phyloP scores from a whole-genome alignment of 2,329 filamentous ascomycete species.

The Ampelomyces quisqualis region DNA sequence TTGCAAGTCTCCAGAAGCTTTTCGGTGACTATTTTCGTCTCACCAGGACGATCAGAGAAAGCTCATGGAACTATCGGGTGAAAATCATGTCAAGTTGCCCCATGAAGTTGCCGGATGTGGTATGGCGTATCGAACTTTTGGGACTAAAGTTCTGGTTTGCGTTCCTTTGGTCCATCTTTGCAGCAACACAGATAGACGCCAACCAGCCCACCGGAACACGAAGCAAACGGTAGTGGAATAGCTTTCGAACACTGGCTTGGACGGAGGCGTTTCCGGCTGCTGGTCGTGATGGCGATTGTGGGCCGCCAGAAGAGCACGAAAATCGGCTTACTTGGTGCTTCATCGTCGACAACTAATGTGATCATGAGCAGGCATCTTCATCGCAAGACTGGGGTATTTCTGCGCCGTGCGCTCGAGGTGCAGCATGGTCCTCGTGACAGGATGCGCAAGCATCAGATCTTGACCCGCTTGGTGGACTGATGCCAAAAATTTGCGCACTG shows the following conservation, averaged over 20 bases:
- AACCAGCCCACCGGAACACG: no score
- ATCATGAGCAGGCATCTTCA: constrained; percentile 29
- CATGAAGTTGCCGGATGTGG: background rate
- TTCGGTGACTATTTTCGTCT: constrained; percentile 6
- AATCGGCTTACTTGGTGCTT: background rate
- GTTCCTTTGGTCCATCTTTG: no score
- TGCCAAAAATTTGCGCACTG: background rate
- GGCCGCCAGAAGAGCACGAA: no score
- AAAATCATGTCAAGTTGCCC: background rate
- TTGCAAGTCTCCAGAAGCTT: constrained; percentile 1
- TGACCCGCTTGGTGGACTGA: constrained; percentile 1
- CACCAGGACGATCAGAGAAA: background rate
- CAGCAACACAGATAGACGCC: no score
- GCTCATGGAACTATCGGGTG: background rate
- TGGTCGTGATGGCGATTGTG: no score
- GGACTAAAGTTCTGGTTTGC: no score
- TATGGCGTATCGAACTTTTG: background rate
- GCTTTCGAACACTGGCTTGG: no score
- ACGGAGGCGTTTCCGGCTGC: no score
- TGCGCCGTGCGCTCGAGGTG: constrained; percentile 9
- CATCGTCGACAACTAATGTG: constrained; percentile 6
- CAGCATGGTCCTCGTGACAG: constrained; percentile 4
- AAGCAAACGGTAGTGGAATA: no score
- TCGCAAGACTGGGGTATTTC: constrained; percentile 30
- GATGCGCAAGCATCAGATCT: background rate